Percentiles rank a stretch among this genome's conserved stretches.
Evolutionary conservation across 1,284 basidiomycete genomes (phyloP).

Genomic region (Hemileia vastatrix): DNA sequence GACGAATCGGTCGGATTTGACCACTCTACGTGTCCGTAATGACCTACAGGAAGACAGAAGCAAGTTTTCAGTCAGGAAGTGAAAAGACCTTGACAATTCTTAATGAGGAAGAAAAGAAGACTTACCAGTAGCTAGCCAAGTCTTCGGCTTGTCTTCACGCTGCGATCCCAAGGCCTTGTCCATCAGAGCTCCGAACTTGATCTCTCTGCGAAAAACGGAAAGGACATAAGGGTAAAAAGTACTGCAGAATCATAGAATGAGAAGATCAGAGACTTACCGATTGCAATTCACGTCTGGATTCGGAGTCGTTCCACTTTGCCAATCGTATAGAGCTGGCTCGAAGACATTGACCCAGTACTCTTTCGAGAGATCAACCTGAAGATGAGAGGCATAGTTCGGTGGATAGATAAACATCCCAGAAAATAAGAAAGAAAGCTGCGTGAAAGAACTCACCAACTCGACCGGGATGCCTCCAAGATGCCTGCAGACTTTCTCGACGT

Average conservation of each 20-base stretch:
- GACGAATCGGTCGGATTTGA: constrained; percentile 23
- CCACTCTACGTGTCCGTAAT: constrained; percentile 70
- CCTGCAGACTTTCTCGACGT: constrained; percentile 71
- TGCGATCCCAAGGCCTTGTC: constrained; percentile 51
- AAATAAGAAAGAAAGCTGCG: not conserved
- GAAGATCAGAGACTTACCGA: constrained; percentile 49
- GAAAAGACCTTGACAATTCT: constrained; percentile 3
- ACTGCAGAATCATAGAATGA: not conserved
- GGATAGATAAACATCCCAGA: too few species aligned
- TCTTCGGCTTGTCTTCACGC: constrained; percentile 40
- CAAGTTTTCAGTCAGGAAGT: constrained; percentile 1
- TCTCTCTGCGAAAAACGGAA: constrained; percentile 53
- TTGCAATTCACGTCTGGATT: constrained; percentile 95
- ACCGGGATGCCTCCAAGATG: constrained; percentile 56
- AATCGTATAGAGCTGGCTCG: constrained; percentile 63
- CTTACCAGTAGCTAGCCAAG: constrained; percentile 71
- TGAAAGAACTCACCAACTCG: constrained; percentile 21
- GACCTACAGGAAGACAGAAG: constrained; percentile 51
- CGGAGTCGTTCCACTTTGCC: constrained; percentile 72
- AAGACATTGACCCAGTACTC: constrained; percentile 85
- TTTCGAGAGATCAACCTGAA: constrained; percentile 64
- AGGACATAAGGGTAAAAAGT: not conserved
- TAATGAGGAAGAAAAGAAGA: not conserved
- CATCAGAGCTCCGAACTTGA: constrained; percentile 83
- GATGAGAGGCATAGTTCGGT: too few species aligned